Evolutionary conservation across 129 eudicot species (phyloP).

Genomic region (Sambucus nigra): DNA sequence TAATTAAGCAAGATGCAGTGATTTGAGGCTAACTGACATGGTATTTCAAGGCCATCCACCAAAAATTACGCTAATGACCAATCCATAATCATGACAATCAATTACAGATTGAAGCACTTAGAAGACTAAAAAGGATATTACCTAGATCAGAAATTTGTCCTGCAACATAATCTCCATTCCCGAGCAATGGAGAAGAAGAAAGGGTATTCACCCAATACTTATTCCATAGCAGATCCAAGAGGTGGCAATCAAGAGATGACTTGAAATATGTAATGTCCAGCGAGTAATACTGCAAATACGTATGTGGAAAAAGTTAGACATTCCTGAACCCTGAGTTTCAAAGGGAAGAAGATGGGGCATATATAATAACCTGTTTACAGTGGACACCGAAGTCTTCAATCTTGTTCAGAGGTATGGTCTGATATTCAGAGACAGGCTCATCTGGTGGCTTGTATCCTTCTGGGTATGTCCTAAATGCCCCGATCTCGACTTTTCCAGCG

Average conservation of each 20-base stretch:
- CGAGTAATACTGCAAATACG: slow-evolving; percentile 67
- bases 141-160: slow-evolving; percentile 98
- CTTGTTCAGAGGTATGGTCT: slow-evolving; percentile 93
- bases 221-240: slow-evolving; percentile 96
- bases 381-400: slow-evolving; percentile 99
- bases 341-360: neutral
- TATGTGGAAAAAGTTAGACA: neutral
- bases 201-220: slow-evolving; percentile 99
- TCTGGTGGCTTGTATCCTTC: slow-evolving; percentile 97
- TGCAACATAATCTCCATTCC: slow-evolving; percentile 94
- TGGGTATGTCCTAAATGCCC: slow-evolving; percentile 96
- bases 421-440: slow-evolving; percentile 96
- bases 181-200: slow-evolving; percentile 94
- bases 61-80: neutral
- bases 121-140: slow-evolving; percentile 14
- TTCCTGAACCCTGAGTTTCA: neutral
- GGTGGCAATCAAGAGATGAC: slow-evolving; percentile 93
- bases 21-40: neutral
- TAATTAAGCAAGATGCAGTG: neutral
- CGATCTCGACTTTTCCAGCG: slow-evolving; percentile 97
- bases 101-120: neutral
- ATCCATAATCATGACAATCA: neutral
- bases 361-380: slow-evolving; percentile 76
- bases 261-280: slow-evolving; percentile 88
- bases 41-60: neutral